Conservation (phyloP, 345 rosid species). For the Pseudoturritis turrita region DNA sequence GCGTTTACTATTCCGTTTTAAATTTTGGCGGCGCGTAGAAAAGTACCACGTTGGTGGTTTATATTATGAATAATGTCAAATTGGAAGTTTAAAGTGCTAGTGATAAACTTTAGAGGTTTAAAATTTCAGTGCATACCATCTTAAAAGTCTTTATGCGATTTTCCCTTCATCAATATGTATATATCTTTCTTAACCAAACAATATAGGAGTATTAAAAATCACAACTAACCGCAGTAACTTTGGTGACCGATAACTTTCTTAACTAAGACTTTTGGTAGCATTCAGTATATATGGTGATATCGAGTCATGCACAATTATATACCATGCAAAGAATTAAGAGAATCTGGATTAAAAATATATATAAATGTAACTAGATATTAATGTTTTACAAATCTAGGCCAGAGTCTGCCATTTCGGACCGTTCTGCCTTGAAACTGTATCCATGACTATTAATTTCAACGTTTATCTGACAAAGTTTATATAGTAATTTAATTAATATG, state of each 20-base stretch:
- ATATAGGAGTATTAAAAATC: too few relatives aligned
- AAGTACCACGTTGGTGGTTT: too few relatives aligned
- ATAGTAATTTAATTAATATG: not conserved
- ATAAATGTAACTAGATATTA: not conserved
- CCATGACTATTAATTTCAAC: not conserved
- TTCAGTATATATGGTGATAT: not conserved
- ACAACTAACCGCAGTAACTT: not conserved
- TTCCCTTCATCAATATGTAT: too few relatives aligned
- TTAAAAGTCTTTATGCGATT: too few relatives aligned
- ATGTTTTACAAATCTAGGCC: not conserved
- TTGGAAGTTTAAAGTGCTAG: too few relatives aligned
- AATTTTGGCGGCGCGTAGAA: too few relatives aligned
- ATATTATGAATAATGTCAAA: too few relatives aligned
- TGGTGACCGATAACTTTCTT: not conserved
- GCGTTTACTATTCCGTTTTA: too few relatives aligned
- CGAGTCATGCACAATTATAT: not conserved
- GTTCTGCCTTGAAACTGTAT: slow-evolving; percentile 1
- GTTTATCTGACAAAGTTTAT: not conserved
- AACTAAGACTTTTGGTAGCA: not conserved
- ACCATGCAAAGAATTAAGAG: not conserved
- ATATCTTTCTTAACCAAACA: too few relatives aligned
- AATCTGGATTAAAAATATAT: not conserved
- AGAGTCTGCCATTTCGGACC: slow-evolving; percentile 22
- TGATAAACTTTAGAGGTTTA: too few relatives aligned
- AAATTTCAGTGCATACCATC: too few relatives aligned